Conservation (phyloP, 2,329 filamentous ascomycete species). For the Apiospora arundinis region DNA sequence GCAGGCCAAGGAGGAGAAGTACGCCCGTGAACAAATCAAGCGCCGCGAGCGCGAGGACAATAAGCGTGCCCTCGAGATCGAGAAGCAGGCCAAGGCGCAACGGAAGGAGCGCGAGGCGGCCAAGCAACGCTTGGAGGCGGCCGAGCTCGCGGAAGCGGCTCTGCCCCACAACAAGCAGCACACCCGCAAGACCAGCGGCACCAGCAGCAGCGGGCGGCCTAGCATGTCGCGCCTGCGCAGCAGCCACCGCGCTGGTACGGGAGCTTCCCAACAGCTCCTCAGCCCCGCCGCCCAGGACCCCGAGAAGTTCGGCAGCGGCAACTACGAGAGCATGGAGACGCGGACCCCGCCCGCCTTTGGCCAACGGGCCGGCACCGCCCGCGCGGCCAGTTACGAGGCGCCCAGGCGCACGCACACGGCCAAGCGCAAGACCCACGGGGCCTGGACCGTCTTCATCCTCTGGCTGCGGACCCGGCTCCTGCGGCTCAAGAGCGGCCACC, state of each 20-base stretch:
- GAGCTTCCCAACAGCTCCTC: slow-evolving; percentile 34
- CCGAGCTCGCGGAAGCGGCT: slow-evolving; percentile 41
- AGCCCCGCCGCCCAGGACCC: slow-evolving; percentile 33
- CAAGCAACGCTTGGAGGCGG: slow-evolving; percentile 46
- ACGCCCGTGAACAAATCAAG: slow-evolving; percentile 62
- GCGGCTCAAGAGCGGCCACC: slow-evolving; percentile 30
- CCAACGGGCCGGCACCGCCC: slow-evolving; percentile 44
- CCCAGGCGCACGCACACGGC: slow-evolving; percentile 51
- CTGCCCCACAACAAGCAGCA: slow-evolving; percentile 36
- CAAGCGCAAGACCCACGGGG: slow-evolving; percentile 66
- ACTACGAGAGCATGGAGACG: slow-evolving; percentile 51
- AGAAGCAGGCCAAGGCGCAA: slow-evolving; percentile 50
- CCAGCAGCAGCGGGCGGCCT: slow-evolving; percentile 40
- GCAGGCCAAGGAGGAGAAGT: slow-evolving; percentile 66
- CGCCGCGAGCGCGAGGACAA: slow-evolving; percentile 64
- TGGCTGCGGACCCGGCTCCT: slow-evolving; percentile 67
- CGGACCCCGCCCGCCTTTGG: slow-evolving; percentile 37
- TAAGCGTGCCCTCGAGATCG: slow-evolving; percentile 60
- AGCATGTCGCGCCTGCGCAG: slow-evolving; percentile 35
- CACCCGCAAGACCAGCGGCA: slow-evolving; percentile 38
- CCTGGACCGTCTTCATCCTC: slow-evolving; percentile 68
- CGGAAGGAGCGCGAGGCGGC: slow-evolving; percentile 54
- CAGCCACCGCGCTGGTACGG: slow-evolving; percentile 23
- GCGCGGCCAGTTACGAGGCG: slow-evolving; percentile 52
- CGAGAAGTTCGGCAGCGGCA: slow-evolving; percentile 56